Evolutionary conservation across 495 filamentous ascomycete genomes (phyloP), one percentile per base, ranked within the genome.

Genomic region (Daldinia childiae): DNA sequence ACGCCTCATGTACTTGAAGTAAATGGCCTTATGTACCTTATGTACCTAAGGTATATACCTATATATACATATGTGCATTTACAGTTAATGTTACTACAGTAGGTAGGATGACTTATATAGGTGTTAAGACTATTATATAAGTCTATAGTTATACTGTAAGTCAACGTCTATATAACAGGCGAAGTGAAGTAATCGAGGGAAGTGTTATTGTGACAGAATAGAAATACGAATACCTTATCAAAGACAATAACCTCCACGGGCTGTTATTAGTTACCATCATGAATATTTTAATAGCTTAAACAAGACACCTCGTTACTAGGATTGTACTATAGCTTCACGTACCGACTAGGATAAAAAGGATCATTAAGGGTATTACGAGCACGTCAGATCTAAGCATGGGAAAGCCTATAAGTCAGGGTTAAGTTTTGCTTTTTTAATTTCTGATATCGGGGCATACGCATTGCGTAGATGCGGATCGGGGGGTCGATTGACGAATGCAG

Each of bases 361-460:
- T 21, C 9, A 48, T 17, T 24, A 19, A 48, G 21, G 19, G 9
- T 21, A 21, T 48, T 48, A 12, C 43, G 21, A 48, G 19, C 43
- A 48, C 43, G 21, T 21, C 17, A 48, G 43, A 24, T 48, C 43
- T 48, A 48, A 21, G 7, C 21, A 36, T 26, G 34, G 26, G n/a
- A 34, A 54, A 27, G 1, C 36, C 19, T 11, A 30, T 29, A 59
- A 56, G 21, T 63, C 27, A 62, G 60, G 64, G 57, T 59, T 69
- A 48, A 73, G 57, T 65, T 64, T 69, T 58, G 50, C 59, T 65
- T 68, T 65, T 63, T 68, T 62, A 43, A 58, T 69, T 72, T 72
- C 60, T 65, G 57, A 58, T 73, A 51, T 62, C 21, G 57, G 71
- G 71, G 51, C 24, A 39, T 60, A 68, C 64, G 55, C 70, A 72